Conservation (phyloP, 257 asterid species). For the Solanum chaucha region DNA sequence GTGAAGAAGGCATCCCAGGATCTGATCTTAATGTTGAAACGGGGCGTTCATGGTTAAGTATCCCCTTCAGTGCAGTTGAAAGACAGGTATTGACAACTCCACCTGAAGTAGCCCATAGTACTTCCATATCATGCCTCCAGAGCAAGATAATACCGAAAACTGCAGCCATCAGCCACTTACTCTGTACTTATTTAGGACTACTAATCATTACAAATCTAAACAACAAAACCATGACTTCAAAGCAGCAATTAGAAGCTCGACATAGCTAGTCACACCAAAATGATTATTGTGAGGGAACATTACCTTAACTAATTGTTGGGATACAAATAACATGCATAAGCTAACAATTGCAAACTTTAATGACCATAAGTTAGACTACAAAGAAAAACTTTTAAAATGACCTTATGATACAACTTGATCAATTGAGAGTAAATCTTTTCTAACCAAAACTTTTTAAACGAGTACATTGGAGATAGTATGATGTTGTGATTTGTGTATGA, state of each 20-base stretch:
- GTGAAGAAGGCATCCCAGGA: constrained; percentile 97
- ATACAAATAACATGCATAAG: not conserved
- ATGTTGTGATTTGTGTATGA: no score
- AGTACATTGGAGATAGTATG: no score
- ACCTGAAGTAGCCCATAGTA: constrained; percentile 63
- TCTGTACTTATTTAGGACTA: constrained; percentile 33
- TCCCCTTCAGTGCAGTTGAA: constrained; percentile 35
- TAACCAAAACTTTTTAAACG: not conserved
- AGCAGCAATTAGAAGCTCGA: not conserved
- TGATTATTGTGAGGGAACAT: not conserved
- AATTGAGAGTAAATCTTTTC: not conserved
- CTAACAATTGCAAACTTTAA: not conserved
- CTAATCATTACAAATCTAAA: not conserved
- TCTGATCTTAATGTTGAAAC: constrained; percentile 48
- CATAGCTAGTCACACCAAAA: not conserved
- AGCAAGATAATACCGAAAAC: constrained; percentile 24
- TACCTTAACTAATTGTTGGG: not conserved
- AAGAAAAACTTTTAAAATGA: no score
- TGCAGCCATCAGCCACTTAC: constrained; percentile 56
- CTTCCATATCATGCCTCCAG: constrained; percentile 70
- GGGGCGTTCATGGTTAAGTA: constrained; percentile 73
- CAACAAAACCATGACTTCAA: not conserved
- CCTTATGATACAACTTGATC: not conserved
- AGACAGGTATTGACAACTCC: constrained; percentile 21
- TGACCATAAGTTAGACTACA: not conserved